Percentiles rank a stretch among this genome's conserved stretches.
Conservation (phyloP, 2,329 filamentous ascomycete genomes). For the Ceratocystiopsis minuta region DNA sequence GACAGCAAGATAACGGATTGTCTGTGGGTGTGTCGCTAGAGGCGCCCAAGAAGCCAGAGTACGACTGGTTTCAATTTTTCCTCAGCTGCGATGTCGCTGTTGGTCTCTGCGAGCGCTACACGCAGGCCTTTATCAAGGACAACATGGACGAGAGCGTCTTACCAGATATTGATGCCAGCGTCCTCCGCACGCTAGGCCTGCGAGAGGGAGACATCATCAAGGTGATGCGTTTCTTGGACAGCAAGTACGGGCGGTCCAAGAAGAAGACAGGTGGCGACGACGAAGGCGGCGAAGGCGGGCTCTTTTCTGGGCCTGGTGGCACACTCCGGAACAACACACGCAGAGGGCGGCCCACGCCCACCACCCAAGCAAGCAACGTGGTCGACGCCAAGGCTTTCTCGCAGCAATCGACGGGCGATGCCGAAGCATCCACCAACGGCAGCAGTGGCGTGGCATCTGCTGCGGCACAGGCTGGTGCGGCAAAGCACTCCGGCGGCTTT, state of each 20-base stretch:
- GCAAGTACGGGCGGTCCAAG: conserved; percentile 52
- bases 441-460: conserved; percentile 19
- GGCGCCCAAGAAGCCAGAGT: conserved; percentile 45
- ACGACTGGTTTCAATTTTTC: conserved; percentile 99
- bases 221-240: conserved; percentile 77
- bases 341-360: conserved; percentile 72
- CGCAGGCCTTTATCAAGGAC: conserved; percentile 73
- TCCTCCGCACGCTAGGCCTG: conserved; percentile 74
- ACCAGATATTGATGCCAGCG: conserved; percentile 68
- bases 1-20: conserved; percentile 10
- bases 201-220: conserved; percentile 94
- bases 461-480: conserved; percentile 11
- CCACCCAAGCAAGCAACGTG: conserved; percentile 69
- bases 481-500: conserved; percentile 37
- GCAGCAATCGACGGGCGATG: conserved; percentile 31
- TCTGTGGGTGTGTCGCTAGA: conserved; percentile 46
- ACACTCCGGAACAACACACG: conserved; percentile 83
- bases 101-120: conserved; percentile 85
- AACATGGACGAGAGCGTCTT: conserved; percentile 92
- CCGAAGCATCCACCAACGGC: conserved; percentile 8
- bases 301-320: conserved; percentile 90
- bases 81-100: conserved; percentile 79
- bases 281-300: conserved; percentile 43
- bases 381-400: conserved; percentile 79
- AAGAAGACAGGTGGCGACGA: conserved; percentile 37